Percentiles rank a stretch among this genome's conserved stretches.
phyloP scores from a whole-genome alignment of 345 rosid genomes.

The Gossypium anomalum region DNA sequence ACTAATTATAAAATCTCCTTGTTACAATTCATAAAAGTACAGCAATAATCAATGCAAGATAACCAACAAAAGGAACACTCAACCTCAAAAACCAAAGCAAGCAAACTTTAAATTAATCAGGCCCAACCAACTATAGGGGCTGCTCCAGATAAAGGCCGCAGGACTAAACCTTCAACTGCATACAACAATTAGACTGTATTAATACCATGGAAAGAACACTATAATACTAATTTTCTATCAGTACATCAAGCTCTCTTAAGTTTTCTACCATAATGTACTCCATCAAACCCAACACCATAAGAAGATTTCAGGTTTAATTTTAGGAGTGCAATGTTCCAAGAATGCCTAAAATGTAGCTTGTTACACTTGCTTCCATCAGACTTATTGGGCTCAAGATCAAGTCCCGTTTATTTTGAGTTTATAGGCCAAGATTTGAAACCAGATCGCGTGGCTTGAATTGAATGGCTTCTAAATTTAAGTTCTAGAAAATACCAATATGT shows the following conservation, averaged over 20 bases:
- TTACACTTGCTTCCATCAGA: neutral
- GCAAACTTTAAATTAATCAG: neutral
- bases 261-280: neutral
- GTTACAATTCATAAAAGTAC: neutral
- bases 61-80: neutral
- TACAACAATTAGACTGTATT: neutral
- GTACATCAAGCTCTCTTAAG: neutral
- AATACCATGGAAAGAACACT: neutral
- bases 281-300: neutral
- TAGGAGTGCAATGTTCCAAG: neutral
- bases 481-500: neutral
- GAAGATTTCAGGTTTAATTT: neutral
- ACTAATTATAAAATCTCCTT: neutral
- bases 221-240: neutral
- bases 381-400: neutral
- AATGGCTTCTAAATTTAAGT: neutral
- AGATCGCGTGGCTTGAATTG: neutral
- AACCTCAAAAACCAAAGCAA: neutral
- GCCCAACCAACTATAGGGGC: neutral
- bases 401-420: neutral
- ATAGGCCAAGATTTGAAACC: neutral
- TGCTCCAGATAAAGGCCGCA: neutral
- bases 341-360: neutral
- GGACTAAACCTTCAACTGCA: neutral
- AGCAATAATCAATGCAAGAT: neutral